Evolutionary conservation across 345 rosid genomes (phyloP), one percentile per base, ranked within the genome.

Genomic region (Pistacia atlantica): DNA sequence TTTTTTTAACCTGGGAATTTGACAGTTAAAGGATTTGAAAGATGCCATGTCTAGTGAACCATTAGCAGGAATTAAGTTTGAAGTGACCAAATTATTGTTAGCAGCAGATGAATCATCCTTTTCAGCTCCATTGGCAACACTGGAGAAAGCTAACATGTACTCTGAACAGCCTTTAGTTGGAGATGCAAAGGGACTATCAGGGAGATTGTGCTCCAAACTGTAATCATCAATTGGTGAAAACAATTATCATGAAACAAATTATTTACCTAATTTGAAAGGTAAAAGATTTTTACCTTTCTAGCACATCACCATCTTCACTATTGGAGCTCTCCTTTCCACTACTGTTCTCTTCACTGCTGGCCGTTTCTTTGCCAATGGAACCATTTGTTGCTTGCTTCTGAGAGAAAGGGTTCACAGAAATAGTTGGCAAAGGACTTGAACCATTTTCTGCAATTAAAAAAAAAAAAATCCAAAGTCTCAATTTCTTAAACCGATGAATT

Each of bases 121-220:
- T 37, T 85, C 86, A 37, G 72, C 77, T 71, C 75, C 87, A n/a
- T 55, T 20, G 68, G 79, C 71, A 12, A 65, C 65, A 52, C 33
- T 67, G 69, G 82, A 55, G 78, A 80, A 81, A 75, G 87, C 80
- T 54, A 82, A 80, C 22, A 79, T 67, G 79, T 79, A 81, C 4
- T 80, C 84, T 14, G 76, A 72, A 8, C 83, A 48, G 38, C 75
- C 78, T 72, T 84, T 83, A 11, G 81, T 75, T 18, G 93, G 86
- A 46, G 95, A 87, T 6, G 93, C 95, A 58, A 91, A 91, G 61
- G 88, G 95, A 48, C 90, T 91, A 73, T 91, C 95, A 12, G 95
- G 95, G 31, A 91, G 91, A 71, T 86, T 86, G 77, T 89, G 90
- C 81, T 91, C 93, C 80, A 86, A 84, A 69, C 93, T 91, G 88